Percentiles rank a stretch among this genome's conserved stretches.
Conservation (phyloP, 164 flowering plant species). For the Kingdonia uniflora region DNA sequence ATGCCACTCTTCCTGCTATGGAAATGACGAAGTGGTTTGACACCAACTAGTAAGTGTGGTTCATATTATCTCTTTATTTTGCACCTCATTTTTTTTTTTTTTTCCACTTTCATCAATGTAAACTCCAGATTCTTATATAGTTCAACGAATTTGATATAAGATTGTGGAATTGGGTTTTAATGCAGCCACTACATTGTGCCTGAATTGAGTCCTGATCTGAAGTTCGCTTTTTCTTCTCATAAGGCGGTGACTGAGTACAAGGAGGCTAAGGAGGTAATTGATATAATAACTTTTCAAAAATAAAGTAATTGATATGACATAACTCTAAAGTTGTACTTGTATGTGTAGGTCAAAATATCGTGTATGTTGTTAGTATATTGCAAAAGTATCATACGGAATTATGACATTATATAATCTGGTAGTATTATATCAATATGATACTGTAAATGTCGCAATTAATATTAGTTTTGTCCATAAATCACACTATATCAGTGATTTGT, state of each 20-base stretch:
- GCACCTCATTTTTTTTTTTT: background rate
- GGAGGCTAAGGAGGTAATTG: conserved; percentile 23
- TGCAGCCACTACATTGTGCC: conserved; percentile 21
- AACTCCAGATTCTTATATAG: background rate
- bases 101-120: no score
- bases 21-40: conserved; percentile 29
- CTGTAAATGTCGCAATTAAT: no score
- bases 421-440: no score
- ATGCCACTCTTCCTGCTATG: conserved; percentile 20
- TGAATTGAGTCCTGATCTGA: conserved; percentile 17
- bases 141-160: background rate
- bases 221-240: conserved; percentile 17
- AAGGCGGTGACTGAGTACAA: conserved; percentile 20
- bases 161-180: background rate
- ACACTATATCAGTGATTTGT: no score
- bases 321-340: no score
- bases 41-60: conserved; percentile 19
- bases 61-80: background rate
- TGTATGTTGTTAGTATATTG: no score
- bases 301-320: no score
- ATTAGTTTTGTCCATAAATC: no score
- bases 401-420: no score
- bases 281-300: no score
- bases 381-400: no score
- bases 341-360: no score